Base-by-base conservation (phyloP, 73 alveolate species). In the Paraurostyla sp. region DNA sequence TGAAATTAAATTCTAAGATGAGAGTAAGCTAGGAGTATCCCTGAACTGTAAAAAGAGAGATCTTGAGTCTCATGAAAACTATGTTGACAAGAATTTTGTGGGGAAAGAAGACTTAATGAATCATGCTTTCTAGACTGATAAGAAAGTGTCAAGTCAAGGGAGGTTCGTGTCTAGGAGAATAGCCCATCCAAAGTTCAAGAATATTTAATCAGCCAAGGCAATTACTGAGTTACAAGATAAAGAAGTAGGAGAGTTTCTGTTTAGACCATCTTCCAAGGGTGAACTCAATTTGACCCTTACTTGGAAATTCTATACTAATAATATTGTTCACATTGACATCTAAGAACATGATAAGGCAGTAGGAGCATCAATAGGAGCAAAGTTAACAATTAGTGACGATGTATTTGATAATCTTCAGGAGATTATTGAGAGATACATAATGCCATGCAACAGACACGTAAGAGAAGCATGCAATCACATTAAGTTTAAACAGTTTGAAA, bases 191-290 rank as follows among this genome's bases (percentile, higher is more conserved):
- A 93, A 90, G 76, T 97, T 95, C 87, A 95, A 88, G 85, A 95
- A 96, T 83, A 89, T 97, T 50, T 57, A 94, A 29, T 91, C 94
- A 51, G 85, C 84, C 27, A 95, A 92, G 11, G 98, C 98, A n/a
- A 71, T 94, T 25, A 92, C 91, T 38, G 86, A 87, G 59, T 88
- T 97, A 54, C 71, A 92, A 80, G 88, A 93, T 36, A 80, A 93
- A 76, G 97, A 93, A 22, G 93, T 95, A 9, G 99, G 99, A 22
- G 99, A 96, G 71, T 96, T 92, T 76, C 38, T 95, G n/a, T 94
- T 97, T 57, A 91, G 99, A 60, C 99, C 99, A 0, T 86, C 96
- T 59, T 91, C 97, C 3, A 81, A 94, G 23, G 98, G 98, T 16
- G 83, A 51, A 49, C 96, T 96, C 87, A 96, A 95, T 71, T 58